These are phyloP conservation scores for Moricandia arvensis DNA, from an alignment of 345 rosid species.

Conservation along the genomic window DNA sequence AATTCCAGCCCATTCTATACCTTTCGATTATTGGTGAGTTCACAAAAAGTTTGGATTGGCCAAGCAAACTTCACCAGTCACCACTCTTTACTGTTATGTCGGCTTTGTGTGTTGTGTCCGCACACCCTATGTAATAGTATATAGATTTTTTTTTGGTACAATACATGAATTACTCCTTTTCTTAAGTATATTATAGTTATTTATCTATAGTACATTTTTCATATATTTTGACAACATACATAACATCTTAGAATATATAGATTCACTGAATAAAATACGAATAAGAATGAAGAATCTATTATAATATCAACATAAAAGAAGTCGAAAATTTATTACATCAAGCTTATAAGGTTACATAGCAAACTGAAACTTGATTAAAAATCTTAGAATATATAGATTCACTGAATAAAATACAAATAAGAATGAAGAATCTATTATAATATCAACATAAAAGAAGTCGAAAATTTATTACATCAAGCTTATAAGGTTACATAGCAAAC, in stretches of 20 bases:
- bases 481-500: background rate
- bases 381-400: no score
- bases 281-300: background rate
- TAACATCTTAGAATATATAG: background rate
- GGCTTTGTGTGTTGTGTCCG: background rate
- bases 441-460: no score
- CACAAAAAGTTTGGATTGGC: conserved; percentile 14
- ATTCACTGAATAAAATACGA: background rate
- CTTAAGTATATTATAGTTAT: background rate
- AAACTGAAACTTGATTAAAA: no score
- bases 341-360: no score
- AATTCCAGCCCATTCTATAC: conserved; percentile 2
- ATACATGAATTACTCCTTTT: no score
- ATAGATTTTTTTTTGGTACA: background rate
- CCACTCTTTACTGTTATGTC: conserved; percentile 8
- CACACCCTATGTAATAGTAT: background rate
- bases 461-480: background rate
- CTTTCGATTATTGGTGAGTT: conserved; percentile 5
- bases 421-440: no score
- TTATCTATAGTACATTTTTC: no score
- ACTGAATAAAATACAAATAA: no score
- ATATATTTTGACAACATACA: background rate
- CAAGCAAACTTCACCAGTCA: background rate
- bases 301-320: background rate
- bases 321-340: no score